phyloP scores from a whole-genome alignment of 169 alveolate species.

The Eimeria praecox region DNA sequence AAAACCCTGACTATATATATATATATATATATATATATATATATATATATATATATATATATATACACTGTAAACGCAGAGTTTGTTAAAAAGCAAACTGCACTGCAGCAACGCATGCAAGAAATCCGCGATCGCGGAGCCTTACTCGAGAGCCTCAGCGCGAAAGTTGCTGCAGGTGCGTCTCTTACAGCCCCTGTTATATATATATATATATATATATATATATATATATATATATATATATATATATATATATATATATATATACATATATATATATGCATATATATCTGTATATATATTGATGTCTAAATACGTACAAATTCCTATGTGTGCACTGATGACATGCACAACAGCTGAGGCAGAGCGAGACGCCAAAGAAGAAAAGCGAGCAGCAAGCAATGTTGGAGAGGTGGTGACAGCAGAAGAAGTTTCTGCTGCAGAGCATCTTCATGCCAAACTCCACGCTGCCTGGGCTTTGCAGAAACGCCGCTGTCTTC shows the following conservation, averaged over 20 bases:
- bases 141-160: not conserved
- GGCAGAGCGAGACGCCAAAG: not conserved
- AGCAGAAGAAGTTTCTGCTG: conserved; percentile 51
- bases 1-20: not conserved
- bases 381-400: conserved; percentile 5
- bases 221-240: not conserved
- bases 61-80: not conserved
- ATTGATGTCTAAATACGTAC: not conserved
- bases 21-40: no score
- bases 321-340: not conserved
- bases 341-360: not conserved
- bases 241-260: not conserved
- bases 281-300: not conserved
- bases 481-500: conserved; percentile 69
- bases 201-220: not conserved
- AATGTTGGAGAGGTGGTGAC: conserved; percentile 54
- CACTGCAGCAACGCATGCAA: conserved; percentile 49
- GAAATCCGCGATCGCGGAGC: conserved; percentile 45
- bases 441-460: conserved; percentile 44
- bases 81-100: not conserved
- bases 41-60: no score
- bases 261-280: not conserved
- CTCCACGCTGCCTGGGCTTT: conserved; percentile 79
- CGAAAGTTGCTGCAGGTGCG: conserved; percentile 59
- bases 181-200: no score